Conservation (phyloP, 1,284 basidiomycete genomes). For the Fomitopsis schrenkii region DNA sequence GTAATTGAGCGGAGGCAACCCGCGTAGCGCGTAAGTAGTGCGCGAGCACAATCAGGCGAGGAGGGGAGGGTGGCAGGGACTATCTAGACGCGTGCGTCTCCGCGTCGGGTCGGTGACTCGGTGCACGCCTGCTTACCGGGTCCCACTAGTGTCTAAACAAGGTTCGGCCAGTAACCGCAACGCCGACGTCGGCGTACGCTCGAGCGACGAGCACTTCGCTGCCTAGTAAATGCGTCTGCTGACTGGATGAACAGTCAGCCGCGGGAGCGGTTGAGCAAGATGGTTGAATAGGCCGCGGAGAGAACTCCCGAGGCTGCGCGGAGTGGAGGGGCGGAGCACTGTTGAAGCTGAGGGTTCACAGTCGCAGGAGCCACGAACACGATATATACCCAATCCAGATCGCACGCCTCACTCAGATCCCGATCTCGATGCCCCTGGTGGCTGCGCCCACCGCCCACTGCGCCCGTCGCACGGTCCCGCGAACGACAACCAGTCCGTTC, state of each 20-base stretch:
- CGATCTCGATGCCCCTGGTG: background rate
- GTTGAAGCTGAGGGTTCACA: no score
- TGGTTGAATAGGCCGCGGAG: background rate
- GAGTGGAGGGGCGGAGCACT: background rate
- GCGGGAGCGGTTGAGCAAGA: background rate
- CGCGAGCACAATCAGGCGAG: background rate
- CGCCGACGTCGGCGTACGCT: background rate
- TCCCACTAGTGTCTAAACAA: constrained; percentile 1
- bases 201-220: background rate
- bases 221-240: background rate
- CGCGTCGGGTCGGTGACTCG: background rate
- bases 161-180: background rate
- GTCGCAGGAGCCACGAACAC: no score
- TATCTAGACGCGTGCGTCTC: constrained; percentile 1
- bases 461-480: background rate
- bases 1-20: background rate
- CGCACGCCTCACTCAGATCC: background rate
- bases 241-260: background rate
- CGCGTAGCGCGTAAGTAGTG: background rate
- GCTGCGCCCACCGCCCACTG: background rate
- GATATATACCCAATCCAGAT: background rate
- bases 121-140: background rate
- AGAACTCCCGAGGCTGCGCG: background rate
- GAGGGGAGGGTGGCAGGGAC: background rate
- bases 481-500: background rate